These are phyloP conservation scores for Ogataea corticis DNA, from an alignment of 805 yeast species.

Conservation along the genomic window DNA sequence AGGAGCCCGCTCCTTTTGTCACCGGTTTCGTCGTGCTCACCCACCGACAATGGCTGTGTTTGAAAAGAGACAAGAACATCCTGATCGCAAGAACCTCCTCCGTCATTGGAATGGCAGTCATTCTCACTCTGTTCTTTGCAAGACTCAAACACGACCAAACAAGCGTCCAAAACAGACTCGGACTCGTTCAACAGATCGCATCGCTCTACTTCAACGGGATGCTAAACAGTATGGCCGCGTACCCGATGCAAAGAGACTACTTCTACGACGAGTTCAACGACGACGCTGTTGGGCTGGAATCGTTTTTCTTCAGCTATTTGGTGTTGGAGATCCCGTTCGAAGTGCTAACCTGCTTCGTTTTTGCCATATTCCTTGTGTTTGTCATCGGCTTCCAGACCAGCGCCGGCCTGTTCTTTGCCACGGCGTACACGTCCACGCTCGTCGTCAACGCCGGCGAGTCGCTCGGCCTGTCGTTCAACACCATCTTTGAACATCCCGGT, in stretches of 20 bases:
- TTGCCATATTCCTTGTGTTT: slow-evolving; percentile 62
- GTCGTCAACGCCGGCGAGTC: slow-evolving; percentile 80
- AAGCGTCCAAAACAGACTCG: slow-evolving; percentile 69
- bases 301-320: slow-evolving; percentile 63
- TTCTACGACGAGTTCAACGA: slow-evolving; percentile 81
- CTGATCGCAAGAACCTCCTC: slow-evolving; percentile 66
- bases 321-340: slow-evolving; percentile 70
- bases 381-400: slow-evolving; percentile 74
- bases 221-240: slow-evolving; percentile 73
- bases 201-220: slow-evolving; percentile 78
- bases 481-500: slow-evolving; percentile 72
- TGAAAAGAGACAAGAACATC: slow-evolving; percentile 55
- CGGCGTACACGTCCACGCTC: slow-evolving; percentile 53
- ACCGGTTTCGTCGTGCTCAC: slow-evolving; percentile 37
- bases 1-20: slow-evolving; percentile 34
- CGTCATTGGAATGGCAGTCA: slow-evolving; percentile 59
- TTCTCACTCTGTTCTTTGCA: slow-evolving; percentile 68
- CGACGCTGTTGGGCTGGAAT: slow-evolving; percentile 61
- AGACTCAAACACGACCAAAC: slow-evolving; percentile 48
- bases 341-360: slow-evolving; percentile 55
- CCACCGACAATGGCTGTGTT: slow-evolving; percentile 42
- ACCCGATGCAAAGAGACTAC: slow-evolving; percentile 69
- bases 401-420: slow-evolving; percentile 63
- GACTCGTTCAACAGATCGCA: slow-evolving; percentile 71
- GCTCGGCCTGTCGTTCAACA: slow-evolving; percentile 77